Conservation (phyloP, 208 protist species). For the Leishmania amazonensis region DNA sequence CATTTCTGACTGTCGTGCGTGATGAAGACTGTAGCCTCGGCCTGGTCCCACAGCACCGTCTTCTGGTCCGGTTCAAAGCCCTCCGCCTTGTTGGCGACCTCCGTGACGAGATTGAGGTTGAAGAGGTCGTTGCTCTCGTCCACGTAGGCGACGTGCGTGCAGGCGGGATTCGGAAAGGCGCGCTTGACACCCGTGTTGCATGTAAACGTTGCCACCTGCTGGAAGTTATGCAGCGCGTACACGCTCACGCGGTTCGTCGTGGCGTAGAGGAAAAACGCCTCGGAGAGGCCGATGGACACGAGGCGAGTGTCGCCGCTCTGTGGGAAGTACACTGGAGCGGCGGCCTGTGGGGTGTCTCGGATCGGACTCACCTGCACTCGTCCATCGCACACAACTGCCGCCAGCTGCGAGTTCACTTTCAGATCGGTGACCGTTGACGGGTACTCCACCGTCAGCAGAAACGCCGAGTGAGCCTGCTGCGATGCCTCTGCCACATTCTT, state of each 20-base stretch:
- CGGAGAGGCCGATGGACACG: constrained; percentile 85
- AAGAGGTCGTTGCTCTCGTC: constrained; percentile 83
- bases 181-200: constrained; percentile 63
- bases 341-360: constrained; percentile 34
- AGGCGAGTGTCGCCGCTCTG: constrained; percentile 56
- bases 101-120: constrained; percentile 93
- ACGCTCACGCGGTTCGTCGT: constrained; percentile 77
- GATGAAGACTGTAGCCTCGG: constrained; percentile 91
- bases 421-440: constrained; percentile 64
- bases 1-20: constrained; percentile 71
- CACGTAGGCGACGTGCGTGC: constrained; percentile 92
- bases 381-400: constrained; percentile 88
- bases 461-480: constrained; percentile 39
- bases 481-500: constrained; percentile 16
- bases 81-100: constrained; percentile 76
- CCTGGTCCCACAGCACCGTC: constrained; percentile 92
- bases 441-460: constrained; percentile 81
- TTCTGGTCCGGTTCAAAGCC: constrained; percentile 64
- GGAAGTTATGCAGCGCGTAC: constrained; percentile 86
- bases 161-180: constrained; percentile 86
- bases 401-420: constrained; percentile 77
- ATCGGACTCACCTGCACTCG: constrained; percentile 87
- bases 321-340: constrained; percentile 21
- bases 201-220: constrained; percentile 84
- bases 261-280: constrained; percentile 95